Evolutionary conservation across 75 land plant genomes (phyloP).

Genomic region (Gnetum montanum): DNA sequence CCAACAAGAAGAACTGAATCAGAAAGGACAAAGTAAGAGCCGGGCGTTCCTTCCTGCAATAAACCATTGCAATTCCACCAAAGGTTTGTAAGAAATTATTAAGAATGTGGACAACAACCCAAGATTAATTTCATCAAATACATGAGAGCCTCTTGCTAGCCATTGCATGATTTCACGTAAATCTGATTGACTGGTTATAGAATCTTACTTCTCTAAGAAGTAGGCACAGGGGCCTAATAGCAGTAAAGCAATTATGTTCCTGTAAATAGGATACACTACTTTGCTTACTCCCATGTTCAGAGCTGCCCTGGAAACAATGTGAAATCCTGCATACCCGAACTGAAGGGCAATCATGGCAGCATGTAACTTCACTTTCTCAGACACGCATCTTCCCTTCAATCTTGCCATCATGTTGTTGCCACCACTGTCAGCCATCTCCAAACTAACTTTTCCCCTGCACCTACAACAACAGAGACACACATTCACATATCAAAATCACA

Average conservation of each 20-base stretch:
- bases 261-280: constrained; percentile 68
- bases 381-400: neutral
- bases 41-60: constrained; percentile 65
- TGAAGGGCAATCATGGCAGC: constrained; percentile 63
- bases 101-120: no score
- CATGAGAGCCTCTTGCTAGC: no score
- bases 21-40: constrained; percentile 32
- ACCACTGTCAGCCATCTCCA: neutral
- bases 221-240: constrained; percentile 66
- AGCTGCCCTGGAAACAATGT: constrained; percentile 79
- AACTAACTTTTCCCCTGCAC: neutral
- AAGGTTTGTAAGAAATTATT: neutral
- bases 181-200: no score
- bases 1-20: constrained; percentile 69
- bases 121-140: no score
- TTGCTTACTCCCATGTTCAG: constrained; percentile 76
- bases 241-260: constrained; percentile 70
- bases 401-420: no score
- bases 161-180: no score
- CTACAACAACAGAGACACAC: no score
- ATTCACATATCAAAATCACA: neutral
- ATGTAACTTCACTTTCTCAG: constrained; percentile 57
- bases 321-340: constrained; percentile 87
- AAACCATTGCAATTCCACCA: neutral
- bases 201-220: constrained; percentile 68